A percentile compares a stretch with the other conserved stretches of the same genome.
Evolutionary conservation across 2,329 filamentous ascomycete genomes (phyloP).

Genomic region (Hymenoscyphus fraxineus): DNA sequence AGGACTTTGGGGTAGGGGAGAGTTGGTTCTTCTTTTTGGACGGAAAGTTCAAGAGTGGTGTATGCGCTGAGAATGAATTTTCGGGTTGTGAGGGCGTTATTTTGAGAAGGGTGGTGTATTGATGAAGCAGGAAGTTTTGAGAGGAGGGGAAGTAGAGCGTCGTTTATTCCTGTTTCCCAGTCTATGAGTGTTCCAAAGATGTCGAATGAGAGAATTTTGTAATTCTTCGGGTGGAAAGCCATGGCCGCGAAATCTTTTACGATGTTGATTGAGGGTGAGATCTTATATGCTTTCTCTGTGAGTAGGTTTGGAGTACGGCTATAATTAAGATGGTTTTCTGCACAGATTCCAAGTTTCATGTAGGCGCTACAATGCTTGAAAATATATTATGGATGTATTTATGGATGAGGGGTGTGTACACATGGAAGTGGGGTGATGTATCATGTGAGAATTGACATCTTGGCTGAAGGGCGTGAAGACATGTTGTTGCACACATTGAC

Average conservation of each 20-base stretch:
- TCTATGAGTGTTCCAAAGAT: conserved; percentile 78
- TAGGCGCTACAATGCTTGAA: no score
- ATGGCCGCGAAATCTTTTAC: conserved; percentile 6
- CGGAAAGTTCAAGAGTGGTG: conserved; percentile 19
- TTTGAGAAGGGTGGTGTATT: conserved; percentile 19
- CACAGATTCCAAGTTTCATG: neutral
- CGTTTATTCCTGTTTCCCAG: conserved; percentile 66
- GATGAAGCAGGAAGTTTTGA: conserved; percentile 17
- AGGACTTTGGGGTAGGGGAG: conserved; percentile 51
- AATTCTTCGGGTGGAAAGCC: conserved; percentile 20
- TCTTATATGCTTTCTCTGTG: no score
- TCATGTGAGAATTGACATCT: neutral
- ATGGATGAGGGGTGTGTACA: neutral
- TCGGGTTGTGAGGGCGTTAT: conserved; percentile 4
- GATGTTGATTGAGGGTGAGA: no score
- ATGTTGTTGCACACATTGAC: neutral
- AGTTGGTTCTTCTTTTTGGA: conserved; percentile 47
- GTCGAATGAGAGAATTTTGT: conserved; percentile 48
- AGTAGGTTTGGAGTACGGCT: no score
- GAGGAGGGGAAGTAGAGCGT: conserved; percentile 44
- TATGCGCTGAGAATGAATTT: conserved; percentile 19
- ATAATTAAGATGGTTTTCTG: no score
- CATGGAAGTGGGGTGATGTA: neutral
- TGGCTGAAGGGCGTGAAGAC: neutral
- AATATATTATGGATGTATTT: neutral